Percentiles rank a stretch among this genome's conserved stretches.
These are phyloP conservation scores for Bryopsis sp. DNA, from an alignment of 139 green algal genomes.

Conservation along the genomic window DNA sequence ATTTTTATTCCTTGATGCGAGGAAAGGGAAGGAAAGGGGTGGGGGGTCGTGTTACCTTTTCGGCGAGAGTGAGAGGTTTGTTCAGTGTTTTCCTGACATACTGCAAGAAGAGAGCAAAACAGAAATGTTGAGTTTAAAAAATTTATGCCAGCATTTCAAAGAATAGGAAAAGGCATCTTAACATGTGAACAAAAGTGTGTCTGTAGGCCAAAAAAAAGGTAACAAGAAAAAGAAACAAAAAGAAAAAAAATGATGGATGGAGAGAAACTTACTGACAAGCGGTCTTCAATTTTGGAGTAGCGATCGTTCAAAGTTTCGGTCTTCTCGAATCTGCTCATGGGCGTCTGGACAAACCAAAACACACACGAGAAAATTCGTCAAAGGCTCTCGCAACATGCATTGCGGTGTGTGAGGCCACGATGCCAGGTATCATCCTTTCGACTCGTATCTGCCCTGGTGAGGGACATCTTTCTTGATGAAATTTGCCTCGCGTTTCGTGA, in stretches of 20 bases:
- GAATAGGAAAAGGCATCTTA: background rate
- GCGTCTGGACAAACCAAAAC: conserved; percentile 40
- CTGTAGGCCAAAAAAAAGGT: conserved; percentile 1
- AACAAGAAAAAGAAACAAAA: background rate
- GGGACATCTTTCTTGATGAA: background rate
- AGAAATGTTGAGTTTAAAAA: background rate
- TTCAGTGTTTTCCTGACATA: conserved; percentile 75
- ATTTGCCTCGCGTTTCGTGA: background rate
- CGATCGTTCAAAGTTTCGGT: conserved; percentile 73
- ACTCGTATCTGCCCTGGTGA: background rate
- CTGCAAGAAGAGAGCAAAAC: conserved; percentile 33
- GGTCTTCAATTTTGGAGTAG: conserved; percentile 79
- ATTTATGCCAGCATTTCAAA: too few species aligned
- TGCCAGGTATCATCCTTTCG: background rate
- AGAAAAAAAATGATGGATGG: background rate
- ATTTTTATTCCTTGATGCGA: too few species aligned
- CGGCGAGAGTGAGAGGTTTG: conserved; percentile 74
- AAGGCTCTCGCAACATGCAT: background rate
- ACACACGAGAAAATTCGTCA: background rate
- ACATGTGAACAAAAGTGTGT: background rate
- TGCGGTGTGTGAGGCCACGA: background rate
- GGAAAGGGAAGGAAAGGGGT: too few species aligned
- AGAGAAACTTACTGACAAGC: conserved; percentile 45
- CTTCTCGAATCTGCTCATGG: conserved; percentile 70
- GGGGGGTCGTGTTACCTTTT: conserved; percentile 73